These are phyloP conservation scores for Massospora cicadina DNA, from an alignment of 371 early-diverging fungal species.

Conservation along the genomic window DNA sequence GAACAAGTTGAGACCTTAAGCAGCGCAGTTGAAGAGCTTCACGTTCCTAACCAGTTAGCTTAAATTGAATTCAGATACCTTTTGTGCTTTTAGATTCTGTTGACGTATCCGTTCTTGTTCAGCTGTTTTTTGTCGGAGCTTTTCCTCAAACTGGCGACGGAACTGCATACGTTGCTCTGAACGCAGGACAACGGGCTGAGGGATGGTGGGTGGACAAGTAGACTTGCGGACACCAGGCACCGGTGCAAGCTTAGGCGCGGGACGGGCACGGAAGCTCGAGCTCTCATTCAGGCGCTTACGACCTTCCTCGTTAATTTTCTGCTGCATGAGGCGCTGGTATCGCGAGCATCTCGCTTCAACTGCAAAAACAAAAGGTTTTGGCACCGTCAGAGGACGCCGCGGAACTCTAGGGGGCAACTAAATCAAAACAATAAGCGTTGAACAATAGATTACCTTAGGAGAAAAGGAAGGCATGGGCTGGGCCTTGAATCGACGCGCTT, in stretches of 20 bases:
- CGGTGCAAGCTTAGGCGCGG: not conserved
- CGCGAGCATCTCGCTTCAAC: not conserved
- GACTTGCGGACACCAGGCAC: not conserved
- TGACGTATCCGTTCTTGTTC: not conserved
- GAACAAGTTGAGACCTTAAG: not conserved
- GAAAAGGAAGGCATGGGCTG: constrained; percentile 11
- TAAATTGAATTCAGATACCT: not conserved
- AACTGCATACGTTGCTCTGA: not conserved
- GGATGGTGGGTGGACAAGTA: not conserved
- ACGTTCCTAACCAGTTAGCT: not conserved
- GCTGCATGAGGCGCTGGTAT: not conserved
- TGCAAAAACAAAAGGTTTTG: not conserved
- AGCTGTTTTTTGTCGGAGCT: not conserved
- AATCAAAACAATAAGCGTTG: not conserved
- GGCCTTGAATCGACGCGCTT: not conserved
- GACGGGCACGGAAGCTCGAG: not conserved
- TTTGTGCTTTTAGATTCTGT: not conserved
- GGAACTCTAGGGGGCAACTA: not conserved
- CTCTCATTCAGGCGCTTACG: not conserved
- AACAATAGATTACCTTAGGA: not conserved
- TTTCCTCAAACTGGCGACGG: not conserved
- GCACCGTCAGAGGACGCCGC: not conserved
- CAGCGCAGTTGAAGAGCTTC: not conserved
- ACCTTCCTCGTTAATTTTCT: not conserved
- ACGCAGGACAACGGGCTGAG: not conserved